phyloP scores from a whole-genome alignment of 306 rosid genomes.

The Ammopiptanthus mongolicus region DNA sequence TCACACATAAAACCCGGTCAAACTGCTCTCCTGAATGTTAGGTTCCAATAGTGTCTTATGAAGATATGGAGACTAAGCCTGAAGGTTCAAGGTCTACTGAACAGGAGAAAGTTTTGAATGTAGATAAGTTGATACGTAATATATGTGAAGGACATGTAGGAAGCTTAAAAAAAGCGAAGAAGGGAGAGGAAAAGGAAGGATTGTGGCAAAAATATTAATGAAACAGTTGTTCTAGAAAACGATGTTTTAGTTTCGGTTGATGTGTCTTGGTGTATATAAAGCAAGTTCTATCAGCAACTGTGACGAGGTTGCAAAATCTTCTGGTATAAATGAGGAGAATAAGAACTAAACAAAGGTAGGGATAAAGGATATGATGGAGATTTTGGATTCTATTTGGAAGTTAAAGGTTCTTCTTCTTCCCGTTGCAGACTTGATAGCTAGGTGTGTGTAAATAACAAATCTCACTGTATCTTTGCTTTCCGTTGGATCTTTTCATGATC shows the following conservation, averaged over 20 bases:
- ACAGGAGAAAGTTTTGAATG: constrained; percentile 18
- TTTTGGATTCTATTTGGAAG: constrained; percentile 35
- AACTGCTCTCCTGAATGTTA: constrained; percentile 36
- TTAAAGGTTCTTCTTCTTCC: constrained; percentile 48
- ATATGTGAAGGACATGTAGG: constrained; percentile 30
- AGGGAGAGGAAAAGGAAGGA: constrained; percentile 78
- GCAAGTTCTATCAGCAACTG: constrained; percentile 49
- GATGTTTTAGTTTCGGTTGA: constrained; percentile 35
- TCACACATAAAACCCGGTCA: constrained; percentile 48
- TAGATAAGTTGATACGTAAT: constrained; percentile 24
- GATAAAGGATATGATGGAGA: constrained; percentile 32
- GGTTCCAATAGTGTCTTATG: too few species aligned
- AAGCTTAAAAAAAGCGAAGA: constrained; percentile 44
- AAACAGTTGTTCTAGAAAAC: constrained; percentile 50
- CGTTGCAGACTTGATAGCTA: constrained; percentile 55
- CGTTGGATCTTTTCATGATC: too few species aligned
- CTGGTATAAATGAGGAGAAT: constrained; percentile 30
- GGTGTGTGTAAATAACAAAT: constrained; percentile 30
- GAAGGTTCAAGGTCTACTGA: constrained; percentile 32
- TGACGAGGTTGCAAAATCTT: constrained; percentile 44
- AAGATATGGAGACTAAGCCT: constrained; percentile 39
- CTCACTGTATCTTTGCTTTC: background rate
- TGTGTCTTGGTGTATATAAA: constrained; percentile 27
- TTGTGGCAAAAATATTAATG: constrained; percentile 36
- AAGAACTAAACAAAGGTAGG: constrained; percentile 29